Conservation (phyloP, 2,329 filamentous ascomycete species). For the Monosporascus cannonballus region DNA sequence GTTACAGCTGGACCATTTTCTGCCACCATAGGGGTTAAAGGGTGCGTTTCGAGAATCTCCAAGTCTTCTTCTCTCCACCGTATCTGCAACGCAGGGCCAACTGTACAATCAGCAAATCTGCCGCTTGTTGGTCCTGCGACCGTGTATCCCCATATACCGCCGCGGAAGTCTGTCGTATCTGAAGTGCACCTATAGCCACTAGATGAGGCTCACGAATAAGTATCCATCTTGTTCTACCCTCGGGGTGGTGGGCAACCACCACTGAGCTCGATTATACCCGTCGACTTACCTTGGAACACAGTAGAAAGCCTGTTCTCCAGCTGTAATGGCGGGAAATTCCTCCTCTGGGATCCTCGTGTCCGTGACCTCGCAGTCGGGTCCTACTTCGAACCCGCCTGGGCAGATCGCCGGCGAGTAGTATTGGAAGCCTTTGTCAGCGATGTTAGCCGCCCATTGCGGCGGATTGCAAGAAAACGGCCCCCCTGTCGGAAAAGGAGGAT, state of each 20-base stretch:
- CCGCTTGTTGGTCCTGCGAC: conserved; percentile 12
- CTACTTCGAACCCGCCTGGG: conserved; percentile 30
- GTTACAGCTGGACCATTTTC: conserved; percentile 1
- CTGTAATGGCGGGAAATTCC: conserved; percentile 23
- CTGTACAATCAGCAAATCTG: conserved; percentile 16
- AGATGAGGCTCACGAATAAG: neutral
- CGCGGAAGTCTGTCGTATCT: conserved; percentile 33
- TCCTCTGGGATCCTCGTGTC: conserved; percentile 19
- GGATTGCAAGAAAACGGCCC: conserved; percentile 29
- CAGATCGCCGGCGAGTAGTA: conserved; percentile 36
- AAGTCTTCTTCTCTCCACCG: conserved; percentile 31
- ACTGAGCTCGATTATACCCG: neutral
- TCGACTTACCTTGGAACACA: conserved; percentile 25
- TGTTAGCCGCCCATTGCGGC: conserved; percentile 29
- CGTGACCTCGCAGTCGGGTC: conserved; percentile 22
- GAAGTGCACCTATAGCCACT: conserved; percentile 33
- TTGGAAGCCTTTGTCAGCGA: conserved; percentile 29
- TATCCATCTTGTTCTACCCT: too few relatives aligned
- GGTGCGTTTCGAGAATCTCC: conserved; percentile 28
- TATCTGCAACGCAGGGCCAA: conserved; percentile 33
- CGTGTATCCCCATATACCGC: conserved; percentile 32
- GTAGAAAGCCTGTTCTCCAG: conserved; percentile 26
- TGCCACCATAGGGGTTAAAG: conserved; percentile 26
- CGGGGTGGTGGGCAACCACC: too few relatives aligned
- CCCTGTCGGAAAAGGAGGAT: conserved; percentile 27